phyloP scores from a whole-genome alignment of 1,284 basidiomycete species.

The Puccinia triticina region DNA sequence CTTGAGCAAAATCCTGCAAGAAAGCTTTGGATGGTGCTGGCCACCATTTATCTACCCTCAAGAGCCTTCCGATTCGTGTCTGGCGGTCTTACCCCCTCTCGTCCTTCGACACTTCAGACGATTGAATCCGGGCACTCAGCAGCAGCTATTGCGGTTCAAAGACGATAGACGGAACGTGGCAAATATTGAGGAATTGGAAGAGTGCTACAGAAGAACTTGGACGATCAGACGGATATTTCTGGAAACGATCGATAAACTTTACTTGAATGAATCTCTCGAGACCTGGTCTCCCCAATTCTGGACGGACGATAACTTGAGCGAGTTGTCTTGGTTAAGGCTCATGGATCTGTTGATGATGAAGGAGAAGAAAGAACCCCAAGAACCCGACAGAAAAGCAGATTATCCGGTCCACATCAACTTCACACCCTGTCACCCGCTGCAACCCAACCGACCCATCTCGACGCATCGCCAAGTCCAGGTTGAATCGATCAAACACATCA shows the following conservation, averaged over 20 bases:
- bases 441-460: slow-evolving; percentile 11
- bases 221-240: slow-evolving; percentile 33
- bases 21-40: slow-evolving; percentile 42
- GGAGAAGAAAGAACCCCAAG: not conserved
- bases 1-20: slow-evolving; percentile 18
- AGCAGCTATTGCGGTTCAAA: slow-evolving; percentile 13
- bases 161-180: not conserved
- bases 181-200: slow-evolving; percentile 17
- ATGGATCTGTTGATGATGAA: slow-evolving; percentile 11
- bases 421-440: slow-evolving; percentile 36
- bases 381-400: slow-evolving; percentile 10
- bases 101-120: slow-evolving; percentile 24
- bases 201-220: slow-evolving; percentile 22
- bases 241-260: slow-evolving; percentile 26
- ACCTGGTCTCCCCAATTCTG: slow-evolving; percentile 24
- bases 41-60: slow-evolving; percentile 6
- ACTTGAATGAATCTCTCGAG: not conserved
- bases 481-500: not conserved
- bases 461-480: slow-evolving; percentile 6
- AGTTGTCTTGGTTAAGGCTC: slow-evolving; percentile 20
- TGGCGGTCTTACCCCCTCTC: not conserved
- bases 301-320: slow-evolving; percentile 30
- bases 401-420: slow-evolving; percentile 34
- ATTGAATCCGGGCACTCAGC: slow-evolving; percentile 22
- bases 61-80: not conserved